Percentiles rank a stretch among this genome's conserved stretches.
Evolutionary conservation across 441 rosid species (phyloP).

Genomic region (Erodium trifolium): DNA sequence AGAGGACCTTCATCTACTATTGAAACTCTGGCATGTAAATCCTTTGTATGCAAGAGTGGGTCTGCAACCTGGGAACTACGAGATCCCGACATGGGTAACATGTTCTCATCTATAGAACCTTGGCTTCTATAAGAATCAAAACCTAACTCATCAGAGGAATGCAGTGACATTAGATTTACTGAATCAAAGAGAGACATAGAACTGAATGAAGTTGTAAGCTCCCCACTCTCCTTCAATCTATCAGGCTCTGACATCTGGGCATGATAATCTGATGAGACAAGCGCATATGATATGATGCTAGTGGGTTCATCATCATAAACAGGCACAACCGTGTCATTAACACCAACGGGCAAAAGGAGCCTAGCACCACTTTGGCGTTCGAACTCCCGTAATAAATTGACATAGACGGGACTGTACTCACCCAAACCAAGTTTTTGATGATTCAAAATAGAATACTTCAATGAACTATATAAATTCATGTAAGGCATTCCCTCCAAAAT

Average conservation of each 20-base stretch:
- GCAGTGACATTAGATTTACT: constrained; percentile 27
- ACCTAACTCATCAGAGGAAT: constrained; percentile 47
- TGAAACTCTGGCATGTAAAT: constrained; percentile 69
- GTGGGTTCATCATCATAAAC: constrained; percentile 96
- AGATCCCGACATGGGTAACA: constrained; percentile 48
- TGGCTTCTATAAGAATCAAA: constrained; percentile 47
- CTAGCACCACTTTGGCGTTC: constrained; percentile 63
- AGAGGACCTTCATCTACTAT: constrained; percentile 62
- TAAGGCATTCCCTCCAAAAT: constrained; percentile 67
- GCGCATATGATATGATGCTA: constrained; percentile 80
- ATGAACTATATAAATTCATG: constrained; percentile 56
- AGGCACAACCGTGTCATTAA: constrained; percentile 73
- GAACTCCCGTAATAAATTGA: constrained; percentile 53
- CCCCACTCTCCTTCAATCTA: constrained; percentile 44
- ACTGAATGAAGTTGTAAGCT: constrained; percentile 26
- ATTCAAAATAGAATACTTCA: constrained; percentile 51
- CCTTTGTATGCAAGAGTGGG: constrained; percentile 56
- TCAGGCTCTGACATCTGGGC: constrained; percentile 45
- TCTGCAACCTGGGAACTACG: constrained; percentile 53
- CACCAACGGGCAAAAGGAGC: constrained; percentile 67
- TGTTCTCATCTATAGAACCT: constrained; percentile 51
- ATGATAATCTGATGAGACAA: constrained; percentile 60
- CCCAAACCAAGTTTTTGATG: constrained; percentile 65
- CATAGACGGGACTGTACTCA: constrained; percentile 59
- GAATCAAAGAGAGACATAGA: constrained; percentile 44